Base-by-base conservation (phyloP, 78 protist genomes). In the Speleostelium caveatum region DNA sequence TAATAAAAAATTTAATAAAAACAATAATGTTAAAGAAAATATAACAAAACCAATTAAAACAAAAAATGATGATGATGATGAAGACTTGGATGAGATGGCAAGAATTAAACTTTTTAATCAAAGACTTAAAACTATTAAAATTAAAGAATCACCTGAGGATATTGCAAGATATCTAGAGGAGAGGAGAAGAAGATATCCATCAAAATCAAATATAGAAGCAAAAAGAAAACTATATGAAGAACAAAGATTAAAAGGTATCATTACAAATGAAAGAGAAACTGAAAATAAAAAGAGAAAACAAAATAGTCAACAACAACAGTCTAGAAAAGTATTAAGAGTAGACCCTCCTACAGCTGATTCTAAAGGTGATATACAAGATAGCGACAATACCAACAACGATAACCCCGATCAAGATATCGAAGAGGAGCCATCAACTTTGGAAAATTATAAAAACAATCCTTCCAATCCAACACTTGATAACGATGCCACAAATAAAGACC, bases 81-180 rank as follows among this genome's bases (percentile, higher is more conserved):
- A 74, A 2, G 75, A 65, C 24, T 38, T 32, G 14, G 89, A 80
- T 17, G 89, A 80, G 56, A 80, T 80, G 78, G 68, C 8, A 22
- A 49, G 89, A 68, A 80, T 80, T 8, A 80, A 56, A 58, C 3
- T 80, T 41, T 80, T 80, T 68, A 80, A 80, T 45, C 78, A 80
- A 56, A 65, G 89, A 80, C 35, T 80, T 28, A 65, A 58, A 42
- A 60, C 39, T 19, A 80, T 80, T 30, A 80, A 80, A 59, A 80
- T 80, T 33, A 65, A 80, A 68, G 89, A 80, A 30, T 38, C 77
- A 17, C 76, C 76, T 16, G 89, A 80, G 10, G 89, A 80, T 80
- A 80, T 80, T 58, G 77, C 35, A 56, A 35, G 89, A n/a, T 80
- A 80, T 56, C 63, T 80, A n/a, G 89, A 80, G 33, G 89, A 80